Percentiles rank a stretch among this genome's conserved stretches.
These are phyloP conservation scores for Cytospora schulzeri DNA, from an alignment of 2,329 filamentous ascomycete genomes.

Conservation along the genomic window DNA sequence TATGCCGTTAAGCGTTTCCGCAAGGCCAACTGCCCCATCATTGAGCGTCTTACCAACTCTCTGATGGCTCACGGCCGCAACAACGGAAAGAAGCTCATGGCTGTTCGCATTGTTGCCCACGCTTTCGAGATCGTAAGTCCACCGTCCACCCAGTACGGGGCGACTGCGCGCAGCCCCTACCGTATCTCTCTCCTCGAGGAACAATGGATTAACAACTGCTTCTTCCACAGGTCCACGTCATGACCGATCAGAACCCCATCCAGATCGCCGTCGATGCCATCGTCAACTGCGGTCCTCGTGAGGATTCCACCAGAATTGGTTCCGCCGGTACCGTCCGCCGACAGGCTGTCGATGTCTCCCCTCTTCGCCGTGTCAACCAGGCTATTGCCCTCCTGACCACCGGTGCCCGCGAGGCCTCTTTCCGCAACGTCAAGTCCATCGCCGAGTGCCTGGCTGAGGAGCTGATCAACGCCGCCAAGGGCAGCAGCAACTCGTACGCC, in stretches of 20 bases:
- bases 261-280: conserved; percentile 99
- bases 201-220: conserved; percentile 35
- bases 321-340: conserved; percentile 99
- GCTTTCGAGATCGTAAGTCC: conserved; percentile 91
- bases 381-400: conserved; percentile 98
- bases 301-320: conserved; percentile 99
- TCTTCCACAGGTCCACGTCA: conserved; percentile 90
- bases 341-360: conserved; percentile 99
- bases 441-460: conserved; percentile 99
- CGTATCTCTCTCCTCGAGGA: neutral
- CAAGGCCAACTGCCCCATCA: conserved; percentile 99
- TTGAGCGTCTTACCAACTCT: conserved; percentile 99
- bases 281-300: conserved; percentile 99
- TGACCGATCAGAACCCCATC: conserved; percentile 99
- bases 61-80: conserved; percentile 99
- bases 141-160: neutral
- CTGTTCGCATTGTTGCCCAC: conserved; percentile 98
- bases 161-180: neutral
- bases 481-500: conserved; percentile 99
- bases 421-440: conserved; percentile 99
- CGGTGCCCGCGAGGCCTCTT: conserved; percentile 96
- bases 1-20: conserved; percentile 99
- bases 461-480: conserved; percentile 99
- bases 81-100: conserved; percentile 99
- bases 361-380: conserved; percentile 99